phyloP scores from a whole-genome alignment of 1,139 yeast genomes.

The Saccharomyces hybrid region DNA sequence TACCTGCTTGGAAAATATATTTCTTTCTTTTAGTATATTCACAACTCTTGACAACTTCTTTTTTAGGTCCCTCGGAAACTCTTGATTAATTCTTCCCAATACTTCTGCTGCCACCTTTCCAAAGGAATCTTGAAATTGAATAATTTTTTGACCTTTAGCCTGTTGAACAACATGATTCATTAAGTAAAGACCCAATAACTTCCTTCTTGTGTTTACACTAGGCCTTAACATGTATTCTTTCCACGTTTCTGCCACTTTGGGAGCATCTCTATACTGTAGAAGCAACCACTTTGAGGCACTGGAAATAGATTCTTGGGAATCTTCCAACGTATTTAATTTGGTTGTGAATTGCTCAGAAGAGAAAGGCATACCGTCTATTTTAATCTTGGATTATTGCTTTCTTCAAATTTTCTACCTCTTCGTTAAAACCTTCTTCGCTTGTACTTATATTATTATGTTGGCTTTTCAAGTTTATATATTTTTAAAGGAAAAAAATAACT shows the following conservation, averaged over 20 bases:
- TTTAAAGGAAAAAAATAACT: not conserved
- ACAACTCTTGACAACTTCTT: conserved; percentile 60
- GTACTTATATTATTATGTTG: not conserved
- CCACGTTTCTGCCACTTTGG: conserved; percentile 61
- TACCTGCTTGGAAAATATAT: conserved; percentile 44
- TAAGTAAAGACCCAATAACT: conserved; percentile 59
- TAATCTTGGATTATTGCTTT: not conserved
- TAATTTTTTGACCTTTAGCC: conserved; percentile 58
- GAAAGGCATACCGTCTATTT: conserved; percentile 3
- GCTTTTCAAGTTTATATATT: not conserved
- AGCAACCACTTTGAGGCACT: conserved; percentile 82
- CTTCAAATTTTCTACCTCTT: not conserved
- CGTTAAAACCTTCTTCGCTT: not conserved
- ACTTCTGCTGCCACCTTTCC: conserved; percentile 41
- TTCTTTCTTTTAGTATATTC: conserved; percentile 70
- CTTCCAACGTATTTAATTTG: conserved; percentile 57
- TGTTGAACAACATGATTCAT: conserved; percentile 85
- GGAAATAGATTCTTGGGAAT: conserved; percentile 82
- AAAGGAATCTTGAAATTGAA: conserved; percentile 57
- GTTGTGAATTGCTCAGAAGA: conserved; percentile 44
- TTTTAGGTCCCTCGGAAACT: conserved; percentile 33
- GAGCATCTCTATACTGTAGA: conserved; percentile 64
- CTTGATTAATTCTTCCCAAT: conserved; percentile 20
- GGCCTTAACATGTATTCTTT: conserved; percentile 29
- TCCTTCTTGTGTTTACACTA: conserved; percentile 38